Evolutionary conservation across 257 asterid species (phyloP).

Genomic region (Solanum rostratum): DNA sequence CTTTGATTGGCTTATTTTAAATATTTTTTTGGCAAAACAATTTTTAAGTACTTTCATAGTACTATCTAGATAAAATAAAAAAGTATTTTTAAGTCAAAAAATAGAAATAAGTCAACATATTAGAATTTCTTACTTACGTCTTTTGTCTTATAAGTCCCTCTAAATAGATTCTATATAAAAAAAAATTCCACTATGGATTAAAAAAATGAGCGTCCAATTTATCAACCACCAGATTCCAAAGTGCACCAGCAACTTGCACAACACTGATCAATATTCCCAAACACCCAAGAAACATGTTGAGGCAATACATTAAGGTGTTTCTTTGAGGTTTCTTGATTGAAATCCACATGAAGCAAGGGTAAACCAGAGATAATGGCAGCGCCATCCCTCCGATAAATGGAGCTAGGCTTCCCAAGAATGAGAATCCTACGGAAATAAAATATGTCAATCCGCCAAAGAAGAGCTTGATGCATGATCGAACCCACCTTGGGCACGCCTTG

Average conservation of each 20-base stretch:
- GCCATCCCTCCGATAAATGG: constrained; percentile 38
- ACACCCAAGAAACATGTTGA: constrained; percentile 40
- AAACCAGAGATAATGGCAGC: constrained; percentile 39
- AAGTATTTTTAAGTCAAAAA: too few relatives aligned
- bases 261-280: constrained; percentile 23
- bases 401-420: constrained; percentile 47
- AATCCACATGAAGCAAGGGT: constrained; percentile 78
- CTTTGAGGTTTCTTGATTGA: constrained; percentile 34
- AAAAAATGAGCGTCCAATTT: constrained; percentile 69
- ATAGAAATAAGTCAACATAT: too few relatives aligned
- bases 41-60: too few relatives aligned
- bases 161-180: too few relatives aligned
- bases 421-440: constrained; percentile 45
- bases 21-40: too few relatives aligned
- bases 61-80: too few relatives aligned
- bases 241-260: constrained; percentile 16
- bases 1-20: too few relatives aligned
- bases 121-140: too few relatives aligned
- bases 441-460: constrained; percentile 47
- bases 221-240: constrained; percentile 42
- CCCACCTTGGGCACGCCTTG: constrained; percentile 45
- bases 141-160: too few relatives aligned
- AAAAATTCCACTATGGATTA: constrained; percentile 25
- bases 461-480: constrained; percentile 29
- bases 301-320: constrained; percentile 27